Base-by-base conservation (phyloP, 1,139 yeast genomes). In the Yamadazyma pseudoaaseri region DNA sequence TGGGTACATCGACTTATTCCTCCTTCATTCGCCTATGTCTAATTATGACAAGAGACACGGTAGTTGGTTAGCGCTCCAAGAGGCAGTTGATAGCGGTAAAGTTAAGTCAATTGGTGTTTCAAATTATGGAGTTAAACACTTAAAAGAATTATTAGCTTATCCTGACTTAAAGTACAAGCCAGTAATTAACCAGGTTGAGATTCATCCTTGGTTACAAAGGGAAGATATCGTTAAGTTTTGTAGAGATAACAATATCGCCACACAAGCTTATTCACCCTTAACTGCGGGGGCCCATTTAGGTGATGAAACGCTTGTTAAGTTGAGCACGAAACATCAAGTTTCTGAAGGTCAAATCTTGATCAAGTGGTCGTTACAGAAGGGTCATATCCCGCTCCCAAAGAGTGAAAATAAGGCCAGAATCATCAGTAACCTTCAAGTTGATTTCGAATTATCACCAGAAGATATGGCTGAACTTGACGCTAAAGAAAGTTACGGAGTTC, bases 91-190 rank as follows among this genome's bases (percentile, higher is more conserved):
- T n/a, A n/a, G n/a, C n/a, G n/a, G n/a, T n/a, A n/a, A n/a, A n/a
- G n/a, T n/a, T n/a, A n/a, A n/a, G 56, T 74, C 90, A 25, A 72
- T 86, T 49, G 96, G 95, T 52, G 86, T 86, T 26, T 82, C 90
- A 30, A 86, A 86, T 65, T 81, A 77, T 59, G 38, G 33, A 9
- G 27, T 29, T 7, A 11, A 24, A 14, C 24, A 18, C 16, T 17
- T 23, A 3, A 28, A 81, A 43, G 54, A 55, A 27, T 47, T 70
- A 34, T 64, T 81, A 39, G 61, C 61, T 24, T 70, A 75, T 33
- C 71, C 73, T 31, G 74, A 67, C 31, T 36, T 53, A n/a, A 57
- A 59, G 30, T 46, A 48, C 13, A 46, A 60, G 30, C 90, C 90
- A 1, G 73, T 65, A 30, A 79, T 81, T n/a, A n/a, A n/a, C n/a